Percentiles rank a stretch among this genome's conserved stretches.
These are phyloP conservation scores for Russula foetens DNA, from an alignment of 768 basidiomycete species.

Conservation along the genomic window DNA sequence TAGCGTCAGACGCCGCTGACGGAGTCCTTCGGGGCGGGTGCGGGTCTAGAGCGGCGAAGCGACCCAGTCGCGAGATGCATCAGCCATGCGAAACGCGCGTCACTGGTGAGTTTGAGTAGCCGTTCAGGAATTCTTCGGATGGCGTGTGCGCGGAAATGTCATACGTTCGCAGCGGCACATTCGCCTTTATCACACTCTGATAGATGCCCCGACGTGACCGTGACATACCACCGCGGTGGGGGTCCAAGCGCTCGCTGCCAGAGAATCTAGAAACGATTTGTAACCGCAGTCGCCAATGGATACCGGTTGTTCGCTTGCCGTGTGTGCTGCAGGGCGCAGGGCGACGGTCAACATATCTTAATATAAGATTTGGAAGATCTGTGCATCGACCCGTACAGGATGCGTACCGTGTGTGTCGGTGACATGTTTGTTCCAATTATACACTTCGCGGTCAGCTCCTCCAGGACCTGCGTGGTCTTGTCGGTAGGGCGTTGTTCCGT, in stretches of 20 bases:
- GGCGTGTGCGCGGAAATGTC: slow-evolving; percentile 57
- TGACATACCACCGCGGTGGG: slow-evolving; percentile 52
- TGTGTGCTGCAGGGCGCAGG: slow-evolving; percentile 9
- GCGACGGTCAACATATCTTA: slow-evolving; percentile 14
- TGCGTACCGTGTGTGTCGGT: slow-evolving; percentile 16
- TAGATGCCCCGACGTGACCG: slow-evolving; percentile 71
- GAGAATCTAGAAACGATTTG: slow-evolving; percentile 58
- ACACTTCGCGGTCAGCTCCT: slow-evolving; percentile 27
- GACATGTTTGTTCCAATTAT: slow-evolving; percentile 9
- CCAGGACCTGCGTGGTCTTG: slow-evolving; percentile 23
- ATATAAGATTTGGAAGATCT: slow-evolving; percentile 13
- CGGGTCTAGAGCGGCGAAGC: not conserved
- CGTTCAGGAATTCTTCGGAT: slow-evolving; percentile 59
- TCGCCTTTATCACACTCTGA: slow-evolving; percentile 57
- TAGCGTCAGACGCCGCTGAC: slow-evolving; percentile 63
- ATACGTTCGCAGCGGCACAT: slow-evolving; percentile 55
- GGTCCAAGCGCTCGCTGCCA: slow-evolving; percentile 55
- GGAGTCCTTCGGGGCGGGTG: slow-evolving; percentile 19
- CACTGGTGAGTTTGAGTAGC: slow-evolving; percentile 67
- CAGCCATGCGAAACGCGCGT: slow-evolving; percentile 70
- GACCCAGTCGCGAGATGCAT: slow-evolving; percentile 50
- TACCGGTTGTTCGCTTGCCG: slow-evolving; percentile 46
- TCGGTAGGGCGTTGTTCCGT: slow-evolving; percentile 29
- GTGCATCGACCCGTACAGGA: slow-evolving; percentile 9
- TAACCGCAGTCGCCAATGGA: slow-evolving; percentile 67